These are phyloP conservation scores for Ogataea hybrid DNA, from an alignment of 1,139 yeast genomes.

Conservation along the genomic window DNA sequence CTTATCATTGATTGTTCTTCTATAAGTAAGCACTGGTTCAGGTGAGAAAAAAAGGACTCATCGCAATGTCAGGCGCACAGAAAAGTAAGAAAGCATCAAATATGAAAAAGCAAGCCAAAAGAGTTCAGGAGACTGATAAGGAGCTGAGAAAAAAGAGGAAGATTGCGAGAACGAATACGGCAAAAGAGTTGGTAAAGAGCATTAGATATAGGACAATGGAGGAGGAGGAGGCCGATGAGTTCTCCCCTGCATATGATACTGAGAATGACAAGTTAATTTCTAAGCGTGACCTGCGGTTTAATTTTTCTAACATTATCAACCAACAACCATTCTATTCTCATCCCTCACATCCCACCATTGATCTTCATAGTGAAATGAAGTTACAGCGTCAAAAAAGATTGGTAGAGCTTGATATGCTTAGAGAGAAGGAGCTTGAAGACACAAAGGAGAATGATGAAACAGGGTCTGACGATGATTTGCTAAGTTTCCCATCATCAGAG, in stretches of 20 bases:
- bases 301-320: constrained; percentile 20
- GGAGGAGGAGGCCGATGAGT: not conserved
- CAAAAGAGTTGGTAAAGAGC: not conserved
- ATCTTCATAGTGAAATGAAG: constrained; percentile 25
- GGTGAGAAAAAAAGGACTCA: not conserved
- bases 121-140: constrained; percentile 1
- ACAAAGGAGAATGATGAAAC: constrained; percentile 11
- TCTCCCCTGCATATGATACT: not conserved
- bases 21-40: no score
- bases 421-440: constrained; percentile 18
- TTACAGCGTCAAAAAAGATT: constrained; percentile 30
- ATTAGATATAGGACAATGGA: not conserved
- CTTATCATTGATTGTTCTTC: no score
- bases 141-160: constrained; percentile 6
- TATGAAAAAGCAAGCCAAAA: constrained; percentile 13
- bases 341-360: constrained; percentile 22
- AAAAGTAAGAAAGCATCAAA: constrained; percentile 6
- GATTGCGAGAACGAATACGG: not conserved
- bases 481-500: constrained; percentile 23
- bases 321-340: constrained; percentile 23
- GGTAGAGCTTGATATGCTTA: constrained; percentile 24
- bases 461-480: constrained; percentile 11
- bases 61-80: constrained; percentile 3
- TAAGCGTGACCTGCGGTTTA: constrained; percentile 19
- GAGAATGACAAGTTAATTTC: constrained; percentile 7